These are phyloP conservation scores for Nelumbo lutea DNA, from an alignment of 164 flowering plant species.

Conservation along the genomic window DNA sequence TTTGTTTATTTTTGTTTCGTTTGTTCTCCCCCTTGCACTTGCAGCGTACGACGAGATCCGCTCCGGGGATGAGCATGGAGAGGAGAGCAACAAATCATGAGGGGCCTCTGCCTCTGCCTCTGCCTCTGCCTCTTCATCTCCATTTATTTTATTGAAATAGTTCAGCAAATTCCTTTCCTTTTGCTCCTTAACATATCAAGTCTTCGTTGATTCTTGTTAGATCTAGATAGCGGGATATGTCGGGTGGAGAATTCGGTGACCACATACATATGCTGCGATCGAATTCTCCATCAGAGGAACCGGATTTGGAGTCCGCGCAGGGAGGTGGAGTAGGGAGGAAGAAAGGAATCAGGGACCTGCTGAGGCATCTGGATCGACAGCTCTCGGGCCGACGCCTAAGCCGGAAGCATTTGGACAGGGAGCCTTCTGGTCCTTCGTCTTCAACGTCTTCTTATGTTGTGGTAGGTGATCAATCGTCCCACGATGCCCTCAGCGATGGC, in stretches of 20 bases:
- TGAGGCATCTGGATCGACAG: constrained; percentile 44
- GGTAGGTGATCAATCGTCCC: neutral
- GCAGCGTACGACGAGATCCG: too few species aligned
- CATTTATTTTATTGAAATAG: too few species aligned
- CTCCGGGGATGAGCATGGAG: too few species aligned
- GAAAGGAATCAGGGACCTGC: constrained; percentile 28
- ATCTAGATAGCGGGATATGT: constrained; percentile 11
- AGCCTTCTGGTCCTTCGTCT: constrained; percentile 5
- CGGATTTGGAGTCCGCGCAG: constrained; percentile 38
- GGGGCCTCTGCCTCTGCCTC: too few species aligned
- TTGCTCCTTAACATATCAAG: too few species aligned
- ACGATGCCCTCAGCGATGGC: constrained; percentile 52
- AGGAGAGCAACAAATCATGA: too few species aligned
- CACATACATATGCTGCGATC: constrained; percentile 23
- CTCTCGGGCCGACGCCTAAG: constrained; percentile 23
- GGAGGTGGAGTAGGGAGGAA: constrained; percentile 7
- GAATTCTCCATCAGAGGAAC: constrained; percentile 24
- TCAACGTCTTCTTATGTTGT: too few species aligned
- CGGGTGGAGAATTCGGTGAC: constrained; percentile 26
- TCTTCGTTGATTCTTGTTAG: neutral
- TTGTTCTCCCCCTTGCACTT: too few species aligned
- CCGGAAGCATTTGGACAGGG: constrained; percentile 14
- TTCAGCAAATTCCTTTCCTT: too few species aligned
- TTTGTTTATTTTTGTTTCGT: too few species aligned
- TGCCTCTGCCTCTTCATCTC: too few species aligned